Evolutionary conservation across 2,329 filamentous ascomycete species (phyloP), one percentile per base, ranked within the genome.

Genomic region (Trichoderma oligosporum): DNA sequence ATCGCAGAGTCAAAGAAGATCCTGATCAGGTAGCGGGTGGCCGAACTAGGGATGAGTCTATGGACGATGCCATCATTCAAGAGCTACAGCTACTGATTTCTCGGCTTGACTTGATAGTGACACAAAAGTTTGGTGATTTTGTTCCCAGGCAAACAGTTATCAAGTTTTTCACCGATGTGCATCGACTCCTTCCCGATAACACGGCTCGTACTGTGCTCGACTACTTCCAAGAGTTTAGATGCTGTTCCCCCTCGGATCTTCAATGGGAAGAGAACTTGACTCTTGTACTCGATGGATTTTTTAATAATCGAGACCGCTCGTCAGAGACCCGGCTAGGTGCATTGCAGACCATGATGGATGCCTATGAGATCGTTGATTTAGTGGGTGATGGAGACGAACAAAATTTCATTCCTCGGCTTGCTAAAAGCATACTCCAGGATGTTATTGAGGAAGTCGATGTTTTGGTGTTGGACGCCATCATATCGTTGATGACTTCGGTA

Each of bases 171-270:
- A 77, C 82, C 27, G 75, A 78, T 22, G 78, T 89, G 14, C 81
- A 86, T 55, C 73, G 75, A 14, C 78, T 83, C 33, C 76, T 91
- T 7, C 84, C 84, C 5, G 84, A 91, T 65, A 80, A 81, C 4
- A 82, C 83, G 7, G 85, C 82, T 1, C 80, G 79, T 45, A 74
- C 86, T 9, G 80, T 90, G 22, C 78, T 91, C 41, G 80, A 83
- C 42, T 84, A 89, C 66, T 88, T 86, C 61, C 79, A 81, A 56
- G 82, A 88, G 53, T 86, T 87, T 61, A 78, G 86, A 44, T 85
- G 83, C 64, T 88, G 88, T 64, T 87, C 86, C 42, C 88, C 88
- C 2, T 88, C 87, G 0, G 86, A 89, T 63, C 71, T 78, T 45
- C 76, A 82, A 33, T 91, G 87, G 88, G 79, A 87, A 60, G 72